These are phyloP conservation scores for Hydrangea macrophylla DNA, from an alignment of 148 eudicot genomes.

Conservation along the genomic window DNA sequence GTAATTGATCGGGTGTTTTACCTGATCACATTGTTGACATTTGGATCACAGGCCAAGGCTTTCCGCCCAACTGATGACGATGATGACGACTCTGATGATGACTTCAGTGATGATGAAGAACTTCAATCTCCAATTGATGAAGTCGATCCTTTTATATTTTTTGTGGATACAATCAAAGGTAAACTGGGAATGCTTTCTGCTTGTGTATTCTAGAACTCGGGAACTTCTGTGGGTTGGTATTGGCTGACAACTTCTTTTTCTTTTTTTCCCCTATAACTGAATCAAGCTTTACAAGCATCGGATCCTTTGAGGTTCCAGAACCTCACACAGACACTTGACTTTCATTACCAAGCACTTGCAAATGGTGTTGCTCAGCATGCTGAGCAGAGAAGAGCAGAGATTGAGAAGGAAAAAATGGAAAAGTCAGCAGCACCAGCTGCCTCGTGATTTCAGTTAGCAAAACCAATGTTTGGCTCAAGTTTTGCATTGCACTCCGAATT, in stretches of 20 bases:
- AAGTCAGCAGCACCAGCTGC: constrained; percentile 54
- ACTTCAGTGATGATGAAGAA: constrained; percentile 90
- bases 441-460: constrained; percentile 28
- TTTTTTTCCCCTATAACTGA: not conserved
- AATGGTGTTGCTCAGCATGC: constrained; percentile 93
- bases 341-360: constrained; percentile 81
- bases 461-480: not conserved
- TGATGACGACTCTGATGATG: constrained; percentile 94
- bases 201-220: not conserved
- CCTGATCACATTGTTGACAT: not conserved
- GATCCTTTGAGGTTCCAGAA: constrained; percentile 81
- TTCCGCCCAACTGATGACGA: constrained; percentile 64
- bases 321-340: constrained; percentile 72
- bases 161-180: constrained; percentile 86
- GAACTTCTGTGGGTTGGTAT: constrained; percentile 3
- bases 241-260: constrained; percentile 5
- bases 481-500: constrained; percentile 12
- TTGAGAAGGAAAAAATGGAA: constrained; percentile 81
- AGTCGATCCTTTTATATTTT: constrained; percentile 84
- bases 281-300: constrained; percentile 74
- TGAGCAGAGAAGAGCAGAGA: constrained; percentile 73
- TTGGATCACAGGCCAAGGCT: constrained; percentile 67
- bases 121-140: constrained; percentile 93
- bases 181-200: constrained; percentile 7
- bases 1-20: not conserved